phyloP scores from a whole-genome alignment of 1,284 basidiomycete genomes.

The Melampsora americana region DNA sequence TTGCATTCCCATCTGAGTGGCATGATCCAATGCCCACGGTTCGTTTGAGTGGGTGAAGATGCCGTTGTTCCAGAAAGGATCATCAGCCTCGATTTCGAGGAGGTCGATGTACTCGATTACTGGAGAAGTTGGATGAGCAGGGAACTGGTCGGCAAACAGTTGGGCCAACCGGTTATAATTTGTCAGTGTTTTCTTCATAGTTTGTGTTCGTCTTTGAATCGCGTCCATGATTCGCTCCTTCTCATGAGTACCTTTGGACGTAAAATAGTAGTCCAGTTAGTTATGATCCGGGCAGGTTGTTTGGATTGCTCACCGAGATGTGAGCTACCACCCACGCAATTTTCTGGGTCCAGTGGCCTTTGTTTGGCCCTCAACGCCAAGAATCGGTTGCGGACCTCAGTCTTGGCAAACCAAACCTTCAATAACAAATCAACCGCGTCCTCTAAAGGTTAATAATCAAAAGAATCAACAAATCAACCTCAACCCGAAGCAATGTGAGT shows the following conservation, averaged over 20 bases:
- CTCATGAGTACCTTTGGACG: conserved; percentile 7
- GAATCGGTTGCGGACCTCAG: neutral
- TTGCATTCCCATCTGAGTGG: conserved; percentile 24
- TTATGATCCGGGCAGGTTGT: neutral
- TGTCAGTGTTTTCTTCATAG: neutral
- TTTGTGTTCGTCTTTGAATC: neutral
- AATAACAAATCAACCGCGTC: neutral
- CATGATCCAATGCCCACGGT: conserved; percentile 16
- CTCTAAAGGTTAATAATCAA: no score
- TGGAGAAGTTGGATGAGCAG: neutral
- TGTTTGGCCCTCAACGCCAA: conserved; percentile 11
- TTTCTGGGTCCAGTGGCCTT: conserved; percentile 10
- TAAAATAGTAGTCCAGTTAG: neutral
- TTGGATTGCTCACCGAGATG: neutral
- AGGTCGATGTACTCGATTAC: neutral
- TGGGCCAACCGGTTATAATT: conserved; percentile 5
- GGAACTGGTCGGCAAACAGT: neutral
- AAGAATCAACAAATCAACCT: no score
- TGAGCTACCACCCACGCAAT: neutral
- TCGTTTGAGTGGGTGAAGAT: conserved; percentile 7
- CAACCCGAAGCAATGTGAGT: no score
- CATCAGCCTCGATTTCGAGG: neutral
- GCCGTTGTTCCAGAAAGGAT: conserved; percentile 17
- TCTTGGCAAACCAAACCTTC: conserved; percentile 27
- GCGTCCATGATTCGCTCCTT: conserved; percentile 9